Conservation (phyloP, 495 filamentous ascomycete species). For the Trichoderma parareesei region DNA sequence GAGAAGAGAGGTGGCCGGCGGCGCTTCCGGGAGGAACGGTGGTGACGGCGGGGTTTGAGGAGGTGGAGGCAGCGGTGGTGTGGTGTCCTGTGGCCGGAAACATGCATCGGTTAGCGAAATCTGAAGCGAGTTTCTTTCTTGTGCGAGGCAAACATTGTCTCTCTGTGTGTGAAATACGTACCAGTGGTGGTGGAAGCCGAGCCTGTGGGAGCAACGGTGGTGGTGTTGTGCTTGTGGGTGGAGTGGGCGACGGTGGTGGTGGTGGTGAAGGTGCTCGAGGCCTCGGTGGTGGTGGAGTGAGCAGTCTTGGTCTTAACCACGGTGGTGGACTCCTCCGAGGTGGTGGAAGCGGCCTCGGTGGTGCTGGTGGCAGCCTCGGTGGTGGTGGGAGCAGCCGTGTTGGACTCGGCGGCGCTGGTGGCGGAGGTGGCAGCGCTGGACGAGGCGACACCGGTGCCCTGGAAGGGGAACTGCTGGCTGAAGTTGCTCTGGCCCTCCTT, state of each 20-base stretch:
- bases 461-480: constrained; percentile 28
- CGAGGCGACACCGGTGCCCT: constrained; percentile 21
- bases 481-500: constrained; percentile 31
- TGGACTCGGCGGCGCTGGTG: constrained; percentile 7
- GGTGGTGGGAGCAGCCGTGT: constrained; percentile 21
- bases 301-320: constrained; percentile 1
- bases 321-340: constrained; percentile 17
- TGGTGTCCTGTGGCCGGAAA: not conserved
- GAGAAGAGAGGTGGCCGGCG: constrained; percentile 25
- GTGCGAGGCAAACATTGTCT: not conserved
- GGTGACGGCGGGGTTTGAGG: constrained; percentile 10
- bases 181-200: constrained; percentile 19
- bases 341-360: constrained; percentile 11
- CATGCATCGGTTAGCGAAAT: not conserved
- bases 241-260: constrained; percentile 17
- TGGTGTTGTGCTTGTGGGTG: constrained; percentile 21
- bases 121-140: not conserved
- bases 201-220: constrained; percentile 12
- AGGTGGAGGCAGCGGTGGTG: constrained; percentile 9
- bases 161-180: not conserved
- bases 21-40: constrained; percentile 21
- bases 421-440: constrained; percentile 13
- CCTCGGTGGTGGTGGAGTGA: constrained; percentile 17
- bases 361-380: constrained; percentile 14
- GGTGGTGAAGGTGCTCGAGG: constrained; percentile 13